Percentiles rank a stretch among this genome's conserved stretches.
Conservation (phyloP, 148 eudicot species). For the Vaccinium macrocarpon region DNA sequence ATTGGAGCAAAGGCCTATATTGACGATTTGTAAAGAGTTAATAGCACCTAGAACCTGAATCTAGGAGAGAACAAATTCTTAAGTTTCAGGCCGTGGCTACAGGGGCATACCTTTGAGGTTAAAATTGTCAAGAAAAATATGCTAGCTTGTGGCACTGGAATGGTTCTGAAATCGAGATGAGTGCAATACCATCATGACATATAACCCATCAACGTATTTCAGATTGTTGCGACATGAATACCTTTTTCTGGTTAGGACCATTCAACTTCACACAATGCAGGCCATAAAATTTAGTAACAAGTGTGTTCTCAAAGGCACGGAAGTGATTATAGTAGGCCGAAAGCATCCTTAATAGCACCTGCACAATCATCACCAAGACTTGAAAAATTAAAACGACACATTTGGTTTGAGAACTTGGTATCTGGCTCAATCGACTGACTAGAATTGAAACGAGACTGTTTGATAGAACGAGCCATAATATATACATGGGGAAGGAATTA, state of each 20-base stretch:
- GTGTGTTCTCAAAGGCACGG: constrained; percentile 77
- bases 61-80: no score
- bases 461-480: not conserved
- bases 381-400: not conserved
- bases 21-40: no score
- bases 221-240: constrained; percentile 13
- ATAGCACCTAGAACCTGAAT: no score
- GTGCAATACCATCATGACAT: no score
- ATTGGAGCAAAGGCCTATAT: no score
- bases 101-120: no score
- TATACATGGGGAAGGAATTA: not conserved
- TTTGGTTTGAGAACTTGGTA: not conserved
- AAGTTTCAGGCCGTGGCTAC: no score
- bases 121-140: no score
- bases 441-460: not conserved
- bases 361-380: not conserved
- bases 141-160: no score
- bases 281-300: constrained; percentile 81
- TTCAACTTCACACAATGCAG: constrained; percentile 90
- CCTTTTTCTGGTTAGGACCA: constrained; percentile 84
- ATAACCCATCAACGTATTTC: no score
- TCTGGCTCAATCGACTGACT: not conserved
- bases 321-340: constrained; percentile 84
- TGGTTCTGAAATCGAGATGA: no score
- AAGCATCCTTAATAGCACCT: constrained; percentile 93